A percentile compares a stretch with the other conserved stretches of the same genome.
These are phyloP conservation scores for Anthoceros angustus DNA, from an alignment of 225 moss, liverwort and hornwort species.

Conservation along the genomic window DNA sequence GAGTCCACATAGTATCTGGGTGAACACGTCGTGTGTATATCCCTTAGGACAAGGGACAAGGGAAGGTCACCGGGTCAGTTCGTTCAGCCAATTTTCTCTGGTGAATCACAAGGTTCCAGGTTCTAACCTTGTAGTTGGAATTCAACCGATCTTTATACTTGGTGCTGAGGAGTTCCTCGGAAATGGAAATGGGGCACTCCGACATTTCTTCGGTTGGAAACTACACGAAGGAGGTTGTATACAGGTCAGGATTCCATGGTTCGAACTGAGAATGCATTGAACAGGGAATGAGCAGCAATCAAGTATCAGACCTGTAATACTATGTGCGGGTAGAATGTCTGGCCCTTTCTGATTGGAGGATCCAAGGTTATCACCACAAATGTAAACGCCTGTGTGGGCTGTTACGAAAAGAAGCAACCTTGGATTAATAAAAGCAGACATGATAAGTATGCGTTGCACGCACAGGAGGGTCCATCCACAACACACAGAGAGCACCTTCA, in stretches of 20 bases:
- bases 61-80: background rate
- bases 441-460: background rate
- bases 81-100: background rate
- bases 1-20: constrained; percentile 72
- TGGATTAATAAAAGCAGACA: no score
- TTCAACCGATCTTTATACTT: constrained; percentile 86
- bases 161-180: constrained; percentile 72
- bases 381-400: constrained; percentile 87
- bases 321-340: constrained; percentile 96
- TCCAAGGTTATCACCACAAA: constrained; percentile 95
- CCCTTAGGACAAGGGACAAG: constrained; percentile 23
- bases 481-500: background rate
- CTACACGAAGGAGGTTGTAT: constrained; percentile 8
- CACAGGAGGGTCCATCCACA: background rate
- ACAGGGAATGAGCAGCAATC: no score
- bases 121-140: constrained; percentile 56
- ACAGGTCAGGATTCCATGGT: no score
- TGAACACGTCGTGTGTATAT: constrained; percentile 75
- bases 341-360: constrained; percentile 96
- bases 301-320: constrained; percentile 52
- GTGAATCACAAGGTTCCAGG: no score
- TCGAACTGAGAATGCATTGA: no score
- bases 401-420: background rate
- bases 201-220: constrained; percentile 65
- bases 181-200: constrained; percentile 90